Percentiles rank a stretch among this genome's conserved stretches.
Evolutionary conservation across 371 early-diverging fungal species (phyloP).

Genomic region (Ordospora colligata): DNA sequence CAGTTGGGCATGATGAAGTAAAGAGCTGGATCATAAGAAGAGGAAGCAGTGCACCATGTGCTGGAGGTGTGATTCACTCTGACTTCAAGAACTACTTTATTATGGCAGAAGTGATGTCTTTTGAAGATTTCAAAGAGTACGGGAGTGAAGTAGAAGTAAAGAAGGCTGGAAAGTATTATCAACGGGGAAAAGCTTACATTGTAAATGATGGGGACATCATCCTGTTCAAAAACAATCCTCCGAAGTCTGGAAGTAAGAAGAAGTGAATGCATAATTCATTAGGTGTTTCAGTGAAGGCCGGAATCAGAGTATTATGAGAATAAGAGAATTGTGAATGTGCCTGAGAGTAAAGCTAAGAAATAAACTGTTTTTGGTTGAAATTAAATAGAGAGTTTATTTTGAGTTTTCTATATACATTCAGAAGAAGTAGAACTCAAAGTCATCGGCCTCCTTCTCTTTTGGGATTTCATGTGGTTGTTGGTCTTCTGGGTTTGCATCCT

Average conservation of each 20-base stretch:
- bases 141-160: conserved; percentile 77
- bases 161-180: conserved; percentile 77
- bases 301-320: no score
- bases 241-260: conserved; percentile 32
- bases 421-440: conserved; percentile 16
- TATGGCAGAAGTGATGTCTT: conserved; percentile 87
- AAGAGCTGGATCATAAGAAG: conserved; percentile 64
- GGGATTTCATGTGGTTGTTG: background rate
- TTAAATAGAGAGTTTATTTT: conserved; percentile 9
- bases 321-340: no score
- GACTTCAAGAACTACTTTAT: conserved; percentile 90
- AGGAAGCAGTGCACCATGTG: conserved; percentile 78
- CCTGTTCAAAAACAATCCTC: conserved; percentile 57
- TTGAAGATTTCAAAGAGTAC: conserved; percentile 70
- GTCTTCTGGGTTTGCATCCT: background rate
- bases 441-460: background rate
- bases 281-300: background rate
- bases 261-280: background rate
- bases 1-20: conserved; percentile 77
- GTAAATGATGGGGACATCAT: conserved; percentile 82
- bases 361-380: background rate
- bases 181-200: conserved; percentile 84
- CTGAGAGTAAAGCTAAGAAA: background rate
- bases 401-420: conserved; percentile 2
- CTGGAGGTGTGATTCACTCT: conserved; percentile 84